Evolutionary conservation across 768 basidiomycete species (phyloP), one percentile per base, ranked within the genome.

Genomic region (Rhizopogon roseolus): DNA sequence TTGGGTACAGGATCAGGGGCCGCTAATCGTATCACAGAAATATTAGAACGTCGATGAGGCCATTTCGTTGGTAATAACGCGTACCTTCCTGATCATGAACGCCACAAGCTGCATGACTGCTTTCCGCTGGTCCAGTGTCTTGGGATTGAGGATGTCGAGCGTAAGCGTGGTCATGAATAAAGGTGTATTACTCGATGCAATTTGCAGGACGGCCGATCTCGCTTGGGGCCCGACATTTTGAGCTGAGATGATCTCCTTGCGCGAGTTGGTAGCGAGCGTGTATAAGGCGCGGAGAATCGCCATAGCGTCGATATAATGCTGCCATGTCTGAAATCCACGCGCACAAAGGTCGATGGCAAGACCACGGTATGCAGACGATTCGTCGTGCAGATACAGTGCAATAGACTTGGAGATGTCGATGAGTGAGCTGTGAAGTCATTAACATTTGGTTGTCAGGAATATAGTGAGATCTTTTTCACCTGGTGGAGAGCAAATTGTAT

Each of bases 101-200:
- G 93, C 93, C 13, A 98, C 82, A 3, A 99, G 81, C 66, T 95
- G 94, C 82, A 98, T 82, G 25, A 97, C 88, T 6, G 90, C 84
- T 61, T 86, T 93, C 22, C 93, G 77, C 56, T 95, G 86, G 38
- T 88, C 85, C 17, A 90, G 73, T 5, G 81, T 83, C 16, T 79
- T 77, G 9, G 90, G 86, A 34, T 86, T 85, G 19, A 96, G 71
- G 49, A 98, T 93, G 64, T 98, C 97, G 58, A 96, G 77, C 4
- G 87, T 85, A 39, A 99, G 69, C 0, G 96, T 97, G 0, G 93
- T 89, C 88, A 98, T 98, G 72, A 98, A 96, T 10, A 98, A 68
- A 5, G 85, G 83, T 5, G 95, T 93, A 59, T 94, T 88, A 44
- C 79, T 78, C 0, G 84, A 78, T 1, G 94, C 94, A 41, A 98